A percentile compares a stretch with the other conserved stretches of the same genome.
phyloP scores from a whole-genome alignment of 1,139 yeast genomes.

The Entelexis paramagnoliae region DNA sequence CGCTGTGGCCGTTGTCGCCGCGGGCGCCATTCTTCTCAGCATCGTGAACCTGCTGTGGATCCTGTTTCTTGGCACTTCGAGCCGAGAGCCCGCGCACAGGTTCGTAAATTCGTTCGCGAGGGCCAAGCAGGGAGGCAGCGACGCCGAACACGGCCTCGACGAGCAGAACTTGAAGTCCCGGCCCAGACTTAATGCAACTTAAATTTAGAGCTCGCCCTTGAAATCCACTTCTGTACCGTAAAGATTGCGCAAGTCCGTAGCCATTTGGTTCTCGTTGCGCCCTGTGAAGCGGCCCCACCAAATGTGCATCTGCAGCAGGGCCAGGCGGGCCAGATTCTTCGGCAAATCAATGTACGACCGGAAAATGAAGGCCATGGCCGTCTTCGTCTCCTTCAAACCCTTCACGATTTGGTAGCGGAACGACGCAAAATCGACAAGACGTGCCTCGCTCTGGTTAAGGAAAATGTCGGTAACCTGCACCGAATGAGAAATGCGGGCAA shows the following conservation, averaged over 20 bases:
- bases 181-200: neutral
- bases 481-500: conserved; percentile 82
- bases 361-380: conserved; percentile 58
- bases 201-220: neutral
- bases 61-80: conserved; percentile 54
- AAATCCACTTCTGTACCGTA: neutral
- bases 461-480: conserved; percentile 64
- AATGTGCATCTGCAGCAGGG: conserved; percentile 41
- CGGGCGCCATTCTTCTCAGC: conserved; percentile 74
- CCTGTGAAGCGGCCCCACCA: conserved; percentile 63
- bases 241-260: neutral
- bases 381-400: conserved; percentile 48
- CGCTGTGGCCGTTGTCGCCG: conserved; percentile 82
- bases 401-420: conserved; percentile 36
- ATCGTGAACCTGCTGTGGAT: conserved; percentile 68
- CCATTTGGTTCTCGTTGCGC: neutral
- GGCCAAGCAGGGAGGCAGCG: neutral
- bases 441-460: conserved; percentile 32
- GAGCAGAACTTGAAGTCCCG: too few species aligned
- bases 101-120: conserved; percentile 60
- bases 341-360: conserved; percentile 66
- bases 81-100: conserved; percentile 53
- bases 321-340: conserved; percentile 42
- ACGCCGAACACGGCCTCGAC: neutral
- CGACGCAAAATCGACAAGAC: conserved; percentile 21